Evolutionary conservation across 2,329 filamentous ascomycete species (phyloP).

Genomic region (Corynespora cassiicola): DNA sequence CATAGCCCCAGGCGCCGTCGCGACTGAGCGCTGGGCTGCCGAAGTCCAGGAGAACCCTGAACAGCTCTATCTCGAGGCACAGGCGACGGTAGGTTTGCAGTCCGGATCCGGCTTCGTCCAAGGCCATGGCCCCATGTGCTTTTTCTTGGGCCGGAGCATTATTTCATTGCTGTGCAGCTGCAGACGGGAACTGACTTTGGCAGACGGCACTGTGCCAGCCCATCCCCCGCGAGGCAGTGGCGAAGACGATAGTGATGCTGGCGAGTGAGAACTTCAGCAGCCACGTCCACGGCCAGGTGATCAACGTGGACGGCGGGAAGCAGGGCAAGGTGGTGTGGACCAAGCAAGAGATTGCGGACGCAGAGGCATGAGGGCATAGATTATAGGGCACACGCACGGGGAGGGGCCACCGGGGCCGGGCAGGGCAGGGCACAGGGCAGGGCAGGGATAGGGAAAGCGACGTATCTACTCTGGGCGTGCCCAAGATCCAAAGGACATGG

Average conservation of each 20-base stretch:
- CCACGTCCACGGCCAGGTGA: constrained; percentile 52
- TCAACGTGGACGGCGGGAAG: constrained; percentile 57
- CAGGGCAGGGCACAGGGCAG: no score
- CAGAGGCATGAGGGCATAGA: no score
- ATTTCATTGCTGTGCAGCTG: no score
- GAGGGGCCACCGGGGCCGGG: no score
- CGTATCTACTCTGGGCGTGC: no score
- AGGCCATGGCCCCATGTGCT: not conserved
- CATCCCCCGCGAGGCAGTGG: constrained; percentile 49
- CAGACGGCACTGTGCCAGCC: constrained; percentile 47
- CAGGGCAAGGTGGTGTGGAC: constrained; percentile 51
- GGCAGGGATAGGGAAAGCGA: no score
- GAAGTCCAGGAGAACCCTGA: constrained; percentile 49
- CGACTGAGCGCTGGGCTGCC: constrained; percentile 51
- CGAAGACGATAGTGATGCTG: constrained; percentile 53
- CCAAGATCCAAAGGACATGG: no score
- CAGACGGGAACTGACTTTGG: not conserved
- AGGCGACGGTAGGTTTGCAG: constrained; percentile 49
- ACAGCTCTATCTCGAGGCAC: constrained; percentile 50
- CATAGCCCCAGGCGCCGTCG: constrained; percentile 55
- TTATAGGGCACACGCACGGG: no score
- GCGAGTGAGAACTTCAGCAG: constrained; percentile 55
- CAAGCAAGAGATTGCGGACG: constrained; percentile 39
- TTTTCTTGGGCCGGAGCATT: no score
- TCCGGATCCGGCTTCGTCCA: no score